These are phyloP conservation scores for Imleria badia DNA, from an alignment of 768 basidiomycete genomes.

Conservation along the genomic window DNA sequence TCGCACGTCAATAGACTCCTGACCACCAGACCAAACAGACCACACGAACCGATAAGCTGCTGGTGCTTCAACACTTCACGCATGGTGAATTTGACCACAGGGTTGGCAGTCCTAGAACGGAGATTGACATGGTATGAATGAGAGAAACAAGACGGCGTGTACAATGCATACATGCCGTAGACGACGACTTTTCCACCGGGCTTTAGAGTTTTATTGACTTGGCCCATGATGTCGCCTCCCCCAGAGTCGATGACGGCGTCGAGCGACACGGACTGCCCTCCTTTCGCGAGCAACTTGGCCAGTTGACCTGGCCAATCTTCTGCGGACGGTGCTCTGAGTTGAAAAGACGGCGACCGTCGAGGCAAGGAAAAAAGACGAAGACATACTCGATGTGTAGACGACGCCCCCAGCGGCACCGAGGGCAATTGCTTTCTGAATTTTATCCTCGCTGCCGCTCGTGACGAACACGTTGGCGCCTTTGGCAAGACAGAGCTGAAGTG, in stretches of 20 bases:
- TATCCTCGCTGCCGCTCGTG: slow-evolving; percentile 67
- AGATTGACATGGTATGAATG: slow-evolving; percentile 11
- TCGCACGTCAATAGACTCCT: slow-evolving; percentile 13
- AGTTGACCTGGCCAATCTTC: slow-evolving; percentile 56
- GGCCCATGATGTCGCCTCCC: slow-evolving; percentile 62
- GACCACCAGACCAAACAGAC: neutral
- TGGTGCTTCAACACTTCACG: slow-evolving; percentile 74
- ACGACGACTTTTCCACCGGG: slow-evolving; percentile 58
- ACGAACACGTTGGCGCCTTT: slow-evolving; percentile 81
- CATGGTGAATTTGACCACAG: slow-evolving; percentile 70
- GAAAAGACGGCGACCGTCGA: neutral
- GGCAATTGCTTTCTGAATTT: slow-evolving; percentile 62
- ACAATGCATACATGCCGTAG: slow-evolving; percentile 56
- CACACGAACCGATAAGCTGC: slow-evolving; percentile 61
- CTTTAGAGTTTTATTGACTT: slow-evolving; percentile 50
- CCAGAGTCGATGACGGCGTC: slow-evolving; percentile 70
- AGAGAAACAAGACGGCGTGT: neutral
- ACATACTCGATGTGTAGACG: slow-evolving; percentile 65
- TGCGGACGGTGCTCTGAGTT: slow-evolving; percentile 15
- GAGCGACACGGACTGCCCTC: slow-evolving; percentile 32
- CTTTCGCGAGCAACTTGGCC: slow-evolving; percentile 38
- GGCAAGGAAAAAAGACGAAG: neutral
- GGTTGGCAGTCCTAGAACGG: slow-evolving; percentile 56
- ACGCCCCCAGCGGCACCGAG: slow-evolving; percentile 80
- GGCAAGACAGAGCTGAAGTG: slow-evolving; percentile 74